These are phyloP conservation scores for Suillus brevipes DNA, from an alignment of 768 basidiomycete species.

Conservation along the genomic window DNA sequence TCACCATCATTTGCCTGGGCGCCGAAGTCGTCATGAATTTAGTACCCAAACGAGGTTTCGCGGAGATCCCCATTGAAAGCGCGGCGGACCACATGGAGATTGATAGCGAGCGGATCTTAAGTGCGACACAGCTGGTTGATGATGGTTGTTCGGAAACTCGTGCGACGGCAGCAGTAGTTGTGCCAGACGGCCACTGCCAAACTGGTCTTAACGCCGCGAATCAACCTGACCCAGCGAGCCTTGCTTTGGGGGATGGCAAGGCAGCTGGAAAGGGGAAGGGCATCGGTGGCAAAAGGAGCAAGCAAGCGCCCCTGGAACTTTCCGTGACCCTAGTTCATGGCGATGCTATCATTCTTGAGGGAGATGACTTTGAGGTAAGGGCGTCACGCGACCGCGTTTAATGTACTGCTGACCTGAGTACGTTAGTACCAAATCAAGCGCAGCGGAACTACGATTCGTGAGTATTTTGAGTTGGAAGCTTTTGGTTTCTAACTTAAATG, in stretches of 20 bases:
- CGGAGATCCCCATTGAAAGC: not conserved
- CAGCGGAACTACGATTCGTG: constrained; percentile 32
- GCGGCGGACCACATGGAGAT: constrained; percentile 14
- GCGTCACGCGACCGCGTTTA: not conserved
- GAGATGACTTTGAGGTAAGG: constrained; percentile 44
- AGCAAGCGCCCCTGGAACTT: constrained; percentile 19
- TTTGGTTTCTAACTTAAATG: constrained; percentile 7
- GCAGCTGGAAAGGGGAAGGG: constrained; percentile 17
- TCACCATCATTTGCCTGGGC: constrained; percentile 28
- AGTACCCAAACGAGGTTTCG: constrained; percentile 29
- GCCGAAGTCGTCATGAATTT: constrained; percentile 24
- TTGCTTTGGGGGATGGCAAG: not conserved
- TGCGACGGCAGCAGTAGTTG: not conserved
- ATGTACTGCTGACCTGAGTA: constrained; percentile 8
- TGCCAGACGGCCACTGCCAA: not conserved
- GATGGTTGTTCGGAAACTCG: not conserved
- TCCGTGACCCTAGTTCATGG: constrained; percentile 41
- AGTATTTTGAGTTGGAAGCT: constrained; percentile 15
- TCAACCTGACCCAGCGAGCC: not conserved
- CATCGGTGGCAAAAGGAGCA: constrained; percentile 18
- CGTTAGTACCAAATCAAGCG: constrained; percentile 30
- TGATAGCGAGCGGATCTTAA: constrained; percentile 10
- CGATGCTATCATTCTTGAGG: constrained; percentile 36
- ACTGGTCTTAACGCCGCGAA: not conserved
- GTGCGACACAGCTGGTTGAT: constrained; percentile 7